Conservation (phyloP, 2,329 filamentous ascomycete genomes). For the Neofusicoccum sp. region DNA sequence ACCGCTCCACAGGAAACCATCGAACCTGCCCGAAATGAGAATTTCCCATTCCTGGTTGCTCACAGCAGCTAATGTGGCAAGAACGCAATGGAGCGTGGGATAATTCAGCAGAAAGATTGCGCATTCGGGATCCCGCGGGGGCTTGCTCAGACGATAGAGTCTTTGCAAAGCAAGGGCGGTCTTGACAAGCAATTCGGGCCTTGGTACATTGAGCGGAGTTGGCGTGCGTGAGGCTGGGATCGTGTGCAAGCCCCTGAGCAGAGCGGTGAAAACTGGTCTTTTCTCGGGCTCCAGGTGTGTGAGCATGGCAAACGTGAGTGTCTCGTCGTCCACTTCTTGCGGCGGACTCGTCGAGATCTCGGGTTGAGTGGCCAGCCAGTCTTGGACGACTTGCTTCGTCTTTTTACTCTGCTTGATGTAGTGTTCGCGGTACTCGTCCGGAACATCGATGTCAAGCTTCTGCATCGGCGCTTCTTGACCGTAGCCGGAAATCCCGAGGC, state of each 20-base stretch:
- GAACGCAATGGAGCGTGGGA: constrained; percentile 75
- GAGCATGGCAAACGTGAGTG: constrained; percentile 86
- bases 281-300: constrained; percentile 78
- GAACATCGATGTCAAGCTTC: constrained; percentile 90
- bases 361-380: constrained; percentile 80
- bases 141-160: constrained; percentile 70
- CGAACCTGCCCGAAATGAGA: constrained; percentile 86
- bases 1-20: constrained; percentile 92
- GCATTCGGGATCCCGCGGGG: constrained; percentile 80
- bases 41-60: constrained; percentile 96
- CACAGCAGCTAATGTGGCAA: constrained; percentile 84
- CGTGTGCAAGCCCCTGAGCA: constrained; percentile 62
- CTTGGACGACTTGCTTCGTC: constrained; percentile 85
- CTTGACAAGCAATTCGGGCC: constrained; percentile 72
- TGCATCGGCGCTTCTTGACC: constrained; percentile 59
- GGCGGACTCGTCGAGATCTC: constrained; percentile 72
- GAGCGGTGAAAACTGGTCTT: constrained; percentile 76
- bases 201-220: constrained; percentile 60
- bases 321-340: constrained; percentile 91
- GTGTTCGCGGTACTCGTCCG: constrained; percentile 88
- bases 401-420: constrained; percentile 91
- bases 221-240: constrained; percentile 61
- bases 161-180: constrained; percentile 78
- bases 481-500: constrained; percentile 55
- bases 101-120: constrained; percentile 85